phyloP scores from a whole-genome alignment of 2,329 filamentous ascomycete species.

The Periglandula ipomoeae region DNA sequence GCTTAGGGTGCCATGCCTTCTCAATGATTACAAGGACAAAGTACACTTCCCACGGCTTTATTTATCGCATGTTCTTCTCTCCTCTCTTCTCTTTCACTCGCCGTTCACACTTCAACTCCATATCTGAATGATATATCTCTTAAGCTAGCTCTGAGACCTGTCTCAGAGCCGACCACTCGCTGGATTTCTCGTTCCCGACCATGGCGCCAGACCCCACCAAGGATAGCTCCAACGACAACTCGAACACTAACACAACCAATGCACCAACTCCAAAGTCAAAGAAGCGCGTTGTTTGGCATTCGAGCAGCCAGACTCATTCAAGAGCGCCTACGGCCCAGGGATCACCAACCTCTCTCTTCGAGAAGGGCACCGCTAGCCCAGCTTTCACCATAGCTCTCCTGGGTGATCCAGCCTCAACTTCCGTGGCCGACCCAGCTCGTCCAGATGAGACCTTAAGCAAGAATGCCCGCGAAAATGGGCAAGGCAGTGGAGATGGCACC shows the following conservation, averaged over 20 bases:
- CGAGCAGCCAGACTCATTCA: conserved; percentile 16
- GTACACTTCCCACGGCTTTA: not conserved
- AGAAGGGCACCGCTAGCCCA: conserved; percentile 11
- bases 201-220: conserved; percentile 16
- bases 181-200: conserved; percentile 11
- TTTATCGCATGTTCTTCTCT: not conserved
- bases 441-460: not conserved
- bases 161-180: conserved; percentile 15
- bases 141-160: conserved; percentile 13
- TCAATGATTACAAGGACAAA: not conserved
- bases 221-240: conserved; percentile 18
- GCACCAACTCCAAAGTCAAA: conserved; percentile 27
- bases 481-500: not conserved
- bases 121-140: conserved; percentile 5
- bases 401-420: not conserved
- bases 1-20: not conserved
- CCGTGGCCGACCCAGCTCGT: not conserved
- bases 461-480: not conserved
- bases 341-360: conserved; percentile 4
- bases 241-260: conserved; percentile 14
- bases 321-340: conserved; percentile 11
- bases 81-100: not conserved
- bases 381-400: conserved; percentile 3
- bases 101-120: not conserved
- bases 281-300: conserved; percentile 31